Evolutionary conservation across 352 stramenopile species (phyloP).

Genomic region (Phytophthora pinifolia): DNA sequence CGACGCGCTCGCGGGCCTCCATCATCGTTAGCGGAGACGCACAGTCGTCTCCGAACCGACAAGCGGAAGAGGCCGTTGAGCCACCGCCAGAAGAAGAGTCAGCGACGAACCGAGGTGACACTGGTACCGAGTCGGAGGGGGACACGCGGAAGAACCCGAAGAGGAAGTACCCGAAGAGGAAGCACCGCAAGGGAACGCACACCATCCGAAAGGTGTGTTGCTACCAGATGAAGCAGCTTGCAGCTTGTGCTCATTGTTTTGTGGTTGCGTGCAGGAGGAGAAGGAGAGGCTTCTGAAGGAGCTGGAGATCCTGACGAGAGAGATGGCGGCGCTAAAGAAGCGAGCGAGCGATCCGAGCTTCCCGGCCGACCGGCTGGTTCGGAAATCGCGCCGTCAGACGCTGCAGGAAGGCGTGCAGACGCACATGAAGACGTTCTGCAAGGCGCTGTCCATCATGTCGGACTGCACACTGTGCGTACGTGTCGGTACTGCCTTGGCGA

Average conservation of each 20-base stretch:
- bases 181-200: constrained; percentile 36
- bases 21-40: constrained; percentile 3
- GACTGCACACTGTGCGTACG: constrained; percentile 36
- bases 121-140: constrained; percentile 3
- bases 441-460: constrained; percentile 28
- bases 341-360: constrained; percentile 16
- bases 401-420: constrained; percentile 18
- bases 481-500: background rate
- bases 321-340: constrained; percentile 36
- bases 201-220: constrained; percentile 28
- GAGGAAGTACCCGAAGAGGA: constrained; percentile 28
- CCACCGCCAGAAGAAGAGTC: background rate
- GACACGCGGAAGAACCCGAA: constrained; percentile 9
- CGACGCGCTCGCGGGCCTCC: constrained; percentile 11
- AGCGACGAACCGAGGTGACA: background rate
- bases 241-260: constrained; percentile 1
- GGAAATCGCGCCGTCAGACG: constrained; percentile 14
- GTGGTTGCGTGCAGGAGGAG: constrained; percentile 25
- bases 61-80: background rate
- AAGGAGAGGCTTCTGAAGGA: constrained; percentile 30
- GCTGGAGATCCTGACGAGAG: constrained; percentile 23
- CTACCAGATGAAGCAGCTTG: background rate
- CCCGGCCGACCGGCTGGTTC: constrained; percentile 10
- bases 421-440: constrained; percentile 27
- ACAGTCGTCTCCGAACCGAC: background rate